A percentile compares a stretch with the other conserved stretches of the same genome.
Conservation (phyloP, 768 basidiomycete genomes). For the Pleurotus sapidus region DNA sequence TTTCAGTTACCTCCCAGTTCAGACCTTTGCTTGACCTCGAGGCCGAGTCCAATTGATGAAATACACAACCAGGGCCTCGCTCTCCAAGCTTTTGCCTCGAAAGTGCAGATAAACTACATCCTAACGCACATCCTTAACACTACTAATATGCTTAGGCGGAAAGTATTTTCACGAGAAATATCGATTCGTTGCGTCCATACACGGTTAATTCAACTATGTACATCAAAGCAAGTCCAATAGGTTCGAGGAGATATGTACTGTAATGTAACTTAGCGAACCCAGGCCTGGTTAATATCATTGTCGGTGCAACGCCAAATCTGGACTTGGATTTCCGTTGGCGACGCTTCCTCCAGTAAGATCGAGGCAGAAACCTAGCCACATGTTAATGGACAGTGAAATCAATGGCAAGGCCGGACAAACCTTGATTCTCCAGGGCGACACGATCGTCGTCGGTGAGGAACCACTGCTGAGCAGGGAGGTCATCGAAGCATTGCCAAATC, state of each 20-base stretch:
- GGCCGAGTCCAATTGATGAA: no score
- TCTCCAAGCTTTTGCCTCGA: no score
- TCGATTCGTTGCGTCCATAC: no score
- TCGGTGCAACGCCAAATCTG: constrained; percentile 6
- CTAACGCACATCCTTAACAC: no score
- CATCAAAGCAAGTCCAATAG: no score
- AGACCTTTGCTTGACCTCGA: no score
- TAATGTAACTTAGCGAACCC: not conserved
- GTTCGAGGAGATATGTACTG: not conserved
- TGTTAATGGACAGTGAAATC: not conserved
- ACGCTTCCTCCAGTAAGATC: not conserved
- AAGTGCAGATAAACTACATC: no score
- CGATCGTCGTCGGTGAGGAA: constrained; percentile 5
- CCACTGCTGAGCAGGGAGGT: constrained; percentile 6
- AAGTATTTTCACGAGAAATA: no score
- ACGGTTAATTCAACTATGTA: no score
- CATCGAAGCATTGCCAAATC: constrained; percentile 3
- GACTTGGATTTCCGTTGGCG: constrained; percentile 1
- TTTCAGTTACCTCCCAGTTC: no score
- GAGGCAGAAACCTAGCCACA: not conserved
- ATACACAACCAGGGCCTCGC: no score
- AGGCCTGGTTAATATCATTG: constrained; percentile 3
- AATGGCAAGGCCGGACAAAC: not conserved
- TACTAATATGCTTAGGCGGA: no score
- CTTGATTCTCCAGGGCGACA: not conserved